These are phyloP conservation scores for Apophysomyces elegans DNA, from an alignment of 371 early-diverging fungal species.

Conservation along the genomic window DNA sequence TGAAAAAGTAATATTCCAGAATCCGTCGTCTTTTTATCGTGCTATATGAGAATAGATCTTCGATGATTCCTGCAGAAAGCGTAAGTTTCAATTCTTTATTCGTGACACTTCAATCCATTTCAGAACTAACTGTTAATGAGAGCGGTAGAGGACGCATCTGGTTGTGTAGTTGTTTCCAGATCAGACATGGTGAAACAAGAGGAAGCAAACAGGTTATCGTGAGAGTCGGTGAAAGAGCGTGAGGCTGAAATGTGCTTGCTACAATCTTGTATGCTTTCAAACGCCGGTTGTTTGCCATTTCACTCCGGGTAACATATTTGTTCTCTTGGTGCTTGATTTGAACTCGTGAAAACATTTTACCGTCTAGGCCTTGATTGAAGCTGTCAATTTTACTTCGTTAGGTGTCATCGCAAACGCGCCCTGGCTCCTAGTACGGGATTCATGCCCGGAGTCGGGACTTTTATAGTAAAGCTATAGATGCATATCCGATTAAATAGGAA, in stretches of 20 bases:
- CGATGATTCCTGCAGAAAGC: slow-evolving; percentile 36
- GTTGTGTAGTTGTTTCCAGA: slow-evolving; percentile 3
- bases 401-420: too few relatives aligned
- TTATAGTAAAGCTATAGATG: too few relatives aligned
- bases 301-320: not conserved
- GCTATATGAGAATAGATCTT: slow-evolving; percentile 47
- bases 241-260: not conserved
- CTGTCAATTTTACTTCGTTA: too few relatives aligned
- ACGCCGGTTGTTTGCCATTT: not conserved
- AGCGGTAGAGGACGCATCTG: not conserved
- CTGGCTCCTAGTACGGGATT: too few relatives aligned
- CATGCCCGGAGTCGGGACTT: too few relatives aligned
- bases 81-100: not conserved
- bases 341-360: too few relatives aligned
- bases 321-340: too few relatives aligned
- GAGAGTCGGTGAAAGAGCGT: not conserved
- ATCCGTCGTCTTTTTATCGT: slow-evolving; percentile 40
- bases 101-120: not conserved
- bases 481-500: too few relatives aligned
- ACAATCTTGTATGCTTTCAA: not conserved
- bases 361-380: too few relatives aligned
- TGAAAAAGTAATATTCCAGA: slow-evolving; percentile 48
- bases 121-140: not conserved
- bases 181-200: slow-evolving; percentile 3
- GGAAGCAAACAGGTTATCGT: not conserved